Evolutionary conservation across 2,329 filamentous ascomycete species (phyloP).

Genomic region (Fusarium ambrosium): DNA sequence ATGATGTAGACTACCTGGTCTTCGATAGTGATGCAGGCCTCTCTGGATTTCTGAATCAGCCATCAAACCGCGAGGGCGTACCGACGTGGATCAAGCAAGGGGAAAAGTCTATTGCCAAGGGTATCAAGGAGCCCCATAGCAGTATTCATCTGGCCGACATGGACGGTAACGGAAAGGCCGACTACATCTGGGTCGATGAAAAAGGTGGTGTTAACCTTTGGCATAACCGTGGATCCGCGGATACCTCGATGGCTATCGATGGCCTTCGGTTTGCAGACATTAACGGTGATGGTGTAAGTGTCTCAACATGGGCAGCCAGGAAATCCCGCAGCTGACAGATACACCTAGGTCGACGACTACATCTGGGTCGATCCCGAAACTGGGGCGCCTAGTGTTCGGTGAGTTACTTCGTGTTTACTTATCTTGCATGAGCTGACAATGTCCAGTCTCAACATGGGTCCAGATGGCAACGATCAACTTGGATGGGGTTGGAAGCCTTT

Average conservation of each 20-base stretch:
- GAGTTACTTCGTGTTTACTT: background rate
- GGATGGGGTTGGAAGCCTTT: constrained; percentile 3
- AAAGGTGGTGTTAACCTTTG: background rate
- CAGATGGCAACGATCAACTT: background rate
- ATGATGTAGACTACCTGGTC: constrained; percentile 4
- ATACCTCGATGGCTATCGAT: background rate
- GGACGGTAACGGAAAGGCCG: background rate
- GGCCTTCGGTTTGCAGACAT: background rate
- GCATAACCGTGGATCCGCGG: background rate
- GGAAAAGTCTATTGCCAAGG: background rate
- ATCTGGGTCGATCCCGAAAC: background rate
- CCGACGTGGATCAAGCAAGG: background rate
- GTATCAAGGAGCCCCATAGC: constrained; percentile 6
- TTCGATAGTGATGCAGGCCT: background rate
- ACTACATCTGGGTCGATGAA: background rate
- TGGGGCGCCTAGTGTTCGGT: background rate
- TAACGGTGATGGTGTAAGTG: background rate
- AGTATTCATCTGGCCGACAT: constrained; percentile 35
- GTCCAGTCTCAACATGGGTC: background rate
- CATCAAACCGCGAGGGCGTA: background rate
- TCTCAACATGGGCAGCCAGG: background rate
- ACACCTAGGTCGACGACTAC: background rate
- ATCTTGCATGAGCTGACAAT: background rate
- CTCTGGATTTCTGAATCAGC: constrained; percentile 1
- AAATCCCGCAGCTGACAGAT: background rate